These are phyloP conservation scores for Phellinidium pouzarii DNA, from an alignment of 1,284 basidiomycete species.

Conservation along the genomic window DNA sequence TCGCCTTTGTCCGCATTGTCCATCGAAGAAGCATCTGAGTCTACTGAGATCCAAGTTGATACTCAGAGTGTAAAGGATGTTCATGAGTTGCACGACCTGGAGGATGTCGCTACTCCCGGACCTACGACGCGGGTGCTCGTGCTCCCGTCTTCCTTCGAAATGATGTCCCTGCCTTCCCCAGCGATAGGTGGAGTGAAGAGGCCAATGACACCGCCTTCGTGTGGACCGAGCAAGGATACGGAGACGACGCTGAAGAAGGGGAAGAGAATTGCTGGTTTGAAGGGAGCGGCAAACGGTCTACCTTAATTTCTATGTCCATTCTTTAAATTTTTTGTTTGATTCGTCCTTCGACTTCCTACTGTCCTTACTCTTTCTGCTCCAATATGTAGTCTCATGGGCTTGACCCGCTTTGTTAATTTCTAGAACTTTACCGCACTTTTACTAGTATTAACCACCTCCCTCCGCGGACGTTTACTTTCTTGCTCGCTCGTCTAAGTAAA, in stretches of 20 bases:
- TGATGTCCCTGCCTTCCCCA: not conserved
- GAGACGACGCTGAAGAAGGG: slow-evolving; percentile 19
- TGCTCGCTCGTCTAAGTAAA: too few species aligned
- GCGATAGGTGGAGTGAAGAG: not conserved
- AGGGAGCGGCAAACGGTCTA: not conserved
- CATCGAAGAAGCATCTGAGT: slow-evolving; percentile 7
- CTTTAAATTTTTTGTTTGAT: not conserved
- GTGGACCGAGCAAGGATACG: not conserved
- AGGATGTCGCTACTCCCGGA: slow-evolving; percentile 17
- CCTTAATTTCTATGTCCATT: not conserved
- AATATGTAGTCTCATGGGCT: not conserved
- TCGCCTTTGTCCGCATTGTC: slow-evolving; percentile 12
- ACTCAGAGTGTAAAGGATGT: slow-evolving; percentile 9
- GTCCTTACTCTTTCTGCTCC: not conserved
- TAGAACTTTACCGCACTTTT: not conserved
- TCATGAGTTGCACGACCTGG: slow-evolving; percentile 4
- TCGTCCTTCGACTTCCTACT: not conserved
- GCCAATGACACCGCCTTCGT: not conserved
- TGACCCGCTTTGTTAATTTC: not conserved
- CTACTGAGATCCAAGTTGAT: slow-evolving; percentile 12
- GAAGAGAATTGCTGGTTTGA: slow-evolving; percentile 29
- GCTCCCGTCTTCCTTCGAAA: not conserved
- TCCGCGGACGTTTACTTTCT: too few species aligned
- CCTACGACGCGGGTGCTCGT: slow-evolving; percentile 8
- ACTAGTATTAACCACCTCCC: not conserved